A percentile compares a stretch with the other conserved stretches of the same genome.
These are phyloP conservation scores for Klebsormidium nitens DNA, from an alignment of 139 green algal genomes.

Conservation along the genomic window DNA sequence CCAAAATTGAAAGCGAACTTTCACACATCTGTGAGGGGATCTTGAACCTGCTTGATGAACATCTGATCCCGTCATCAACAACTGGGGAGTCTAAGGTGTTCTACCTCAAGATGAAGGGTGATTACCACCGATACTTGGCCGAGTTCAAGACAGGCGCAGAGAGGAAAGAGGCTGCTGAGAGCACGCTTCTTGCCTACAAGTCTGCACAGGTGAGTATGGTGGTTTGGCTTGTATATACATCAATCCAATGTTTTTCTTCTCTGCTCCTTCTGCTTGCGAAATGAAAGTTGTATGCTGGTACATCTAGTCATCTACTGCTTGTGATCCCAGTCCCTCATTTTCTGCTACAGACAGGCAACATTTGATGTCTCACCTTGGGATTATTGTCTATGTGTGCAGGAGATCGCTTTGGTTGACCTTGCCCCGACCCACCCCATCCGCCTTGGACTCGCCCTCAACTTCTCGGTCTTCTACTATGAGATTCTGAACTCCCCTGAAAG, in stretches of 20 bases:
- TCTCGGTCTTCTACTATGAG: slow-evolving; percentile 99
- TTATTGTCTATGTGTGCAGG: no score
- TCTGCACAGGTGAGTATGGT: slow-evolving; percentile 34
- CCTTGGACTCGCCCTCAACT: slow-evolving; percentile 96
- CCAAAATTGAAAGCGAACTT: slow-evolving; percentile 47
- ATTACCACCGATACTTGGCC: slow-evolving; percentile 53
- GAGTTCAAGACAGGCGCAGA: slow-evolving; percentile 49
- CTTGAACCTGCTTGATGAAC: slow-evolving; percentile 41
- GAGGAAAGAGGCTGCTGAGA: slow-evolving; percentile 42
- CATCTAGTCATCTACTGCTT: no score
- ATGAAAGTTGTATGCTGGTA: no score
- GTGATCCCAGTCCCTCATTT: no score
- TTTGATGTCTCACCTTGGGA: no score
- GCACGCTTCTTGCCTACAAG: slow-evolving; percentile 45
- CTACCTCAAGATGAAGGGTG: slow-evolving; percentile 56
- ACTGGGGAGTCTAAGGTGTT: slow-evolving; percentile 53
- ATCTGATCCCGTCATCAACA: slow-evolving; percentile 40
- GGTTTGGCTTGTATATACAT: no score
- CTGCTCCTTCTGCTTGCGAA: no score
- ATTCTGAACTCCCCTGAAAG: slow-evolving; percentile 97
- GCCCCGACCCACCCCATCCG: slow-evolving; percentile 95
- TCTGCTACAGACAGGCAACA: no score
- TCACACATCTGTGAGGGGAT: slow-evolving; percentile 43
- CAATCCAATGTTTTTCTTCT: no score
- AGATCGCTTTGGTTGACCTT: slow-evolving; percentile 92